Percentiles rank a stretch among this genome's conserved stretches.
Evolutionary conservation across 345 rosid genomes (phyloP).

Genomic region (Anastatica hierochuntica): DNA sequence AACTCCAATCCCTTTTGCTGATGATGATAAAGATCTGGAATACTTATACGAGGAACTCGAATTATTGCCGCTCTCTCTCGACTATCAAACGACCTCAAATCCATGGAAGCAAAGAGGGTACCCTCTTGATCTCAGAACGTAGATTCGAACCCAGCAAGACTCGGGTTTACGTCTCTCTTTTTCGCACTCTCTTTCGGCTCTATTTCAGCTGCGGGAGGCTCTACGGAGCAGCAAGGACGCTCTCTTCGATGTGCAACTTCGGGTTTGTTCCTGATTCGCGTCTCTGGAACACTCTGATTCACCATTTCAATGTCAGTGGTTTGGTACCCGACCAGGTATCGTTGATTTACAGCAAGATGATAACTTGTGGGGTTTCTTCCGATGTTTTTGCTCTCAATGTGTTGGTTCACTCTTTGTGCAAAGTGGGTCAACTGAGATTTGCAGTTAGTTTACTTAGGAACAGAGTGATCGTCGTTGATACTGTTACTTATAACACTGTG

Average conservation of each 20-base stretch:
- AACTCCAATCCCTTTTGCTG: conserved; percentile 15
- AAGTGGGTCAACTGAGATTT: conserved; percentile 48
- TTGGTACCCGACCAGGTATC: conserved; percentile 66
- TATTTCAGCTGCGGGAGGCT: conserved; percentile 55
- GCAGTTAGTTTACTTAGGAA: conserved; percentile 48
- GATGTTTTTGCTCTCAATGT: conserved; percentile 57
- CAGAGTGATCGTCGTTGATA: conserved; percentile 38
- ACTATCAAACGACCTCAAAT: conserved; percentile 15
- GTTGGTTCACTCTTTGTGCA: conserved; percentile 72
- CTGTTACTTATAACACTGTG: conserved; percentile 64
- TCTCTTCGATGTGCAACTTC: conserved; percentile 47
- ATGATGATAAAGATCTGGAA: conserved; percentile 32
- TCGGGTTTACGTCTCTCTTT: conserved; percentile 48
- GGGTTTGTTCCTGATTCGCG: conserved; percentile 38
- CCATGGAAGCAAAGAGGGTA: not conserved
- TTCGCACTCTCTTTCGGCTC: conserved; percentile 59
- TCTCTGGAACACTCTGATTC: conserved; percentile 52
- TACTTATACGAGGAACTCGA: conserved; percentile 5
- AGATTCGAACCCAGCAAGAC: conserved; percentile 17
- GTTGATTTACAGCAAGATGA: conserved; percentile 55
- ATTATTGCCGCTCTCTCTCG: conserved; percentile 29
- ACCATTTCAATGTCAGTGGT: conserved; percentile 48
- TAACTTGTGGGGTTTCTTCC: conserved; percentile 46
- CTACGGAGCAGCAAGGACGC: conserved; percentile 45
- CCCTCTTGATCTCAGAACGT: not conserved